Percentiles rank a stretch among this genome's conserved stretches.
Conservation (phyloP, 2,329 filamentous ascomycete species). For the Kalmusia sp. region DNA sequence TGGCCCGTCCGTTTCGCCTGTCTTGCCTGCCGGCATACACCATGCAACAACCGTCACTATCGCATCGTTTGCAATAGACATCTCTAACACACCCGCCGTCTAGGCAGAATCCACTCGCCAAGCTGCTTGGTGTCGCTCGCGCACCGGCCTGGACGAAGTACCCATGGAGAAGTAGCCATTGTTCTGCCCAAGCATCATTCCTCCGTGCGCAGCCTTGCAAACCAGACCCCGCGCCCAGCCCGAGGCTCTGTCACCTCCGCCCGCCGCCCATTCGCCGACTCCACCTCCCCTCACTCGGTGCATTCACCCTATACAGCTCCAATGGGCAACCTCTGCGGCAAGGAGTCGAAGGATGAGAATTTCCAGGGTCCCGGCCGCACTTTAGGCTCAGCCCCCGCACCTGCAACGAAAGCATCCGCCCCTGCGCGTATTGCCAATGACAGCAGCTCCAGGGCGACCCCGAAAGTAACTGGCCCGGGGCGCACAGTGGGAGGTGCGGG, state of each 20-base stretch:
- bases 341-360: constrained; percentile 64
- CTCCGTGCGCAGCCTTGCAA: constrained; percentile 2
- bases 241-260: constrained; percentile 26
- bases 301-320: constrained; percentile 20
- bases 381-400: constrained; percentile 64
- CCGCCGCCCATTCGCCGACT: constrained; percentile 22
- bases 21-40: background rate
- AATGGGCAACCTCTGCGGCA: constrained; percentile 92
- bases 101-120: background rate
- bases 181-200: background rate
- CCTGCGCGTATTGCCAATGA: constrained; percentile 32
- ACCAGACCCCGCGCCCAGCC: constrained; percentile 25
- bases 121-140: background rate
- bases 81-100: background rate
- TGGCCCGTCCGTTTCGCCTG: constrained; percentile 6
- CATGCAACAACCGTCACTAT: background rate
- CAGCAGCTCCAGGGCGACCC: constrained; percentile 32
- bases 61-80: background rate
- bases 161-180: background rate
- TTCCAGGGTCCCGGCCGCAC: constrained; percentile 77
- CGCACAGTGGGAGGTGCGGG: constrained; percentile 68
- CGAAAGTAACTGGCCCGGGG: constrained; percentile 56
- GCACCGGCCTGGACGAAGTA: background rate
- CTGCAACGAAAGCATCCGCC: constrained; percentile 52
- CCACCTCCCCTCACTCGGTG: constrained; percentile 8